These are phyloP conservation scores for Kwoniella botswanensis DNA, from an alignment of 768 basidiomycete species.

Conservation along the genomic window DNA sequence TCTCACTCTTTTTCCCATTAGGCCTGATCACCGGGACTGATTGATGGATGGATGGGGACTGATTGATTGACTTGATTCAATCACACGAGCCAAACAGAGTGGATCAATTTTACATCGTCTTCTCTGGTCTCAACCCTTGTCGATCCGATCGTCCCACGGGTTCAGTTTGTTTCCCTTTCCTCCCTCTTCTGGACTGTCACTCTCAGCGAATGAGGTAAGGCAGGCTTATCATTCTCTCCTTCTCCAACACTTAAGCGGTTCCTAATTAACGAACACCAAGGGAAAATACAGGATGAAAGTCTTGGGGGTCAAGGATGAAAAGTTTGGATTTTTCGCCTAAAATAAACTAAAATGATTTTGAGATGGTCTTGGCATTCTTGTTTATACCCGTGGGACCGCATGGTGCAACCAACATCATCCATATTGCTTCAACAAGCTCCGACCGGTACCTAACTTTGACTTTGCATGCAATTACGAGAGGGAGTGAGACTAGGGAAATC, in stretches of 20 bases:
- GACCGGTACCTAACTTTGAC: neutral
- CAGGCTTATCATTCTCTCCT: conserved; percentile 3
- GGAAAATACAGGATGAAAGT: neutral
- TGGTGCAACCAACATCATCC: neutral
- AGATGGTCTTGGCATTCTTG: conserved; percentile 2
- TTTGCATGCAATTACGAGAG: neutral
- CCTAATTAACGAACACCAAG: neutral
- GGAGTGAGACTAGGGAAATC: too few relatives aligned
- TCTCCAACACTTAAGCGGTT: neutral
- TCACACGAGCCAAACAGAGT: conserved; percentile 7
- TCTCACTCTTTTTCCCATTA: neutral
- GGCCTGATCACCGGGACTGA: conserved; percentile 2
- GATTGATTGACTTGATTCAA: neutral
- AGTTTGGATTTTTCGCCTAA: conserved; percentile 3
- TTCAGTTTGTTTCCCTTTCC: neutral
- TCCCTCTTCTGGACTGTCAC: too few relatives aligned
- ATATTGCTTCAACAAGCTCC: neutral
- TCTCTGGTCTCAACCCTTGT: neutral
- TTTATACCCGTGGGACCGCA: conserved; percentile 2
- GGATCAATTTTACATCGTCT: neutral
- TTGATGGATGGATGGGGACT: neutral
- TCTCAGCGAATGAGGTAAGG: neutral
- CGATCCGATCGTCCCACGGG: neutral
- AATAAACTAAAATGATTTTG: neutral
- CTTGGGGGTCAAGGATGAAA: neutral